Evolutionary conservation across 2,329 filamentous ascomycete genomes (phyloP), one percentile per base, ranked within the genome.

Genomic region (Fusarium sp.): DNA sequence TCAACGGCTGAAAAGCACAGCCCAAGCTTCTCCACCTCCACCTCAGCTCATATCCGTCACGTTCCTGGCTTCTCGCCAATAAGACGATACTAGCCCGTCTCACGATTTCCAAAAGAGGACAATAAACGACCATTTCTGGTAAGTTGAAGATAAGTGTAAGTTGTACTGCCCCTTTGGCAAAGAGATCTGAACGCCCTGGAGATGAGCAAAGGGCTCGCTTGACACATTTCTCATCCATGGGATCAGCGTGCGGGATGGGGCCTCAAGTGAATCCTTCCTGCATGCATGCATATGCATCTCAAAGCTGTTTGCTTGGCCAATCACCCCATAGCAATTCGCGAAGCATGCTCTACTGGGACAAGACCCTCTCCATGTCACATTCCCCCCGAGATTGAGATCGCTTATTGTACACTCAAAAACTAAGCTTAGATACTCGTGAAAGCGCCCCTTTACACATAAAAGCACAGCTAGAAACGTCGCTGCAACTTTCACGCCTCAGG

Each of bases 1-100:
- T 53, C 39, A 68, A 69, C 47, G 55, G 65, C 55, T 52, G 52
- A 65, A 60, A 33, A 65, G 40, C 54, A 65, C 51, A 66, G 50
- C 62, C 62, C 51, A 57, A 28, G 38, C 40, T 38, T 34, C 21
- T 54, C 64, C 57, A 50, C 62, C 42, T 66, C 58, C 46, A 42
- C 56, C 46, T 69, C 31, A 69, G 60, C 50, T 46, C 54, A 7
- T 21, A 42, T 54, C 28, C 36, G 24, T 52, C 31, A 52, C 8
- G 43, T 46, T 61, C 33, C 36, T 15, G 13, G n/a, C 10, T 3
- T 2, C 38, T 28, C 22, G 43, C 26, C 24, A 53, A 44, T 31
- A 11, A 62, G 40, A 42, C 31, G 22, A 24, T 19, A 14, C 15
- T 28, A 19, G 13, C 45, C 26, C 36, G 10, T 69, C n/a, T 46